Conservation (phyloP, 768 basidiomycete genomes). For the Trametes maxima region DNA sequence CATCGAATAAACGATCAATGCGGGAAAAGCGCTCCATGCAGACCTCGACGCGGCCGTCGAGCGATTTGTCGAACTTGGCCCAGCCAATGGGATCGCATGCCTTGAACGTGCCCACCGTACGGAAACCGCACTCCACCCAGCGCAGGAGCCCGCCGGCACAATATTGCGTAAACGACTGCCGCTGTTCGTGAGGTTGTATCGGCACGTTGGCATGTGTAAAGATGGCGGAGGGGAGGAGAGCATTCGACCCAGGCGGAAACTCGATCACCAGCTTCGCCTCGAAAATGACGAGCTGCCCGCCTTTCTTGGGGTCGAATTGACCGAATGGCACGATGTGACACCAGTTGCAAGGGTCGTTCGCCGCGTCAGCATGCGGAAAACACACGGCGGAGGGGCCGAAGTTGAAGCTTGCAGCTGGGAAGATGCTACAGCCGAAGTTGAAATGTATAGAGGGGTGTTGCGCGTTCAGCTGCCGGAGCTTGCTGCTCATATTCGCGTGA, state of each 20-base stretch:
- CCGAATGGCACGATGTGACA: slow-evolving; percentile 15
- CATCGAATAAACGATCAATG: too few relatives aligned
- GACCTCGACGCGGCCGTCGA: too few relatives aligned
- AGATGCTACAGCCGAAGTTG: slow-evolving; percentile 6
- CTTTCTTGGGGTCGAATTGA: slow-evolving; percentile 9
- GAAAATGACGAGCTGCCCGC: slow-evolving; percentile 21
- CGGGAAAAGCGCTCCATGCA: too few relatives aligned
- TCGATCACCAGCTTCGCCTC: slow-evolving; percentile 17
- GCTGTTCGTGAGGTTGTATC: slow-evolving; percentile 8
- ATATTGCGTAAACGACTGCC: slow-evolving; percentile 24
- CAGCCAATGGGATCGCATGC: too few relatives aligned
- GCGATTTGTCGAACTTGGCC: too few relatives aligned
- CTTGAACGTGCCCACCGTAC: background rate
- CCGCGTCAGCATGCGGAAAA: background rate
- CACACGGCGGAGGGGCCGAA: slow-evolving; percentile 12
- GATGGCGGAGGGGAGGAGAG: slow-evolving; percentile 21
- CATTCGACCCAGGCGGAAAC: slow-evolving; percentile 18
- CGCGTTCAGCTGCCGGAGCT: background rate
- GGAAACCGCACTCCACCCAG: slow-evolving; percentile 17
- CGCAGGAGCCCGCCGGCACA: slow-evolving; percentile 20
- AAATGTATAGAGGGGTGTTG: background rate
- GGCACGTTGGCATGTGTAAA: slow-evolving; percentile 17
- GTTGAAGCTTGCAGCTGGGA: slow-evolving; percentile 18
- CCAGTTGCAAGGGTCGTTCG: slow-evolving; percentile 7
- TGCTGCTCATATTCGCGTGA: background rate